Evolutionary conservation across 352 stramenopile genomes (phyloP), one percentile per base, ranked within the genome.

Genomic region (Phytophthora pseudosyringae): DNA sequence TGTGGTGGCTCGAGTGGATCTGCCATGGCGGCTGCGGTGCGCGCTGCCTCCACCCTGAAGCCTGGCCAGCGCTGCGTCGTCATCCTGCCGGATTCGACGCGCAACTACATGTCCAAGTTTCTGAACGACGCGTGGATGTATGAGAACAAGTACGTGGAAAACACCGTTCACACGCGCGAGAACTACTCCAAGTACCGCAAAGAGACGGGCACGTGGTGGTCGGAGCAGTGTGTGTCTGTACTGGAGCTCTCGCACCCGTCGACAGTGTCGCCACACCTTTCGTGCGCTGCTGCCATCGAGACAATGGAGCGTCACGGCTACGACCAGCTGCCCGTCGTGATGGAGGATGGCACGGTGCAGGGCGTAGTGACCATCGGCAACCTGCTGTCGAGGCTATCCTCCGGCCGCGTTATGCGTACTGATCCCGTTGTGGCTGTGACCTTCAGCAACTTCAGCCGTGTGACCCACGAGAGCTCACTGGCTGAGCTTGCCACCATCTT

Each of bases 21-120:
- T 28, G 93, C 91, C 11, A 87, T 98, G 45, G 80, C 73, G 13
- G 85, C 74, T 18, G 93, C 93, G 3, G 60, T 99, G 9, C 71
- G 86, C 29, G 92, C 90, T 16, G 94, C 93, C 3, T 69, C 83
- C 13, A 71, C 64, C 25, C 80, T 98, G 16, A 82, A 83, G 52
- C 68, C 83, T 53, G 95, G 91, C 21, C 90, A 99, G 72, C 89
- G 91, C 11, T 98, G 90, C 66, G 95, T 99, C 7, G 93, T 99
- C 10, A 76, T 99, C 35, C 75, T 99, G 6, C 90, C 95, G 1
- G 97, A 99, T 75, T 98, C 86, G 45, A 97, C 97, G 16, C 81
- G 96, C 25, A 99, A 99, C 80, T 99, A 99, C 90, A 99, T 99
- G 95, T 97, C 84, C 67, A 99, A 99, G 79, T 98, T 97, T 60